A percentile compares a stretch with the other conserved stretches of the same genome.
These are phyloP conservation scores for Atalantia buxifolia DNA, from an alignment of 345 rosid genomes.

Conservation along the genomic window DNA sequence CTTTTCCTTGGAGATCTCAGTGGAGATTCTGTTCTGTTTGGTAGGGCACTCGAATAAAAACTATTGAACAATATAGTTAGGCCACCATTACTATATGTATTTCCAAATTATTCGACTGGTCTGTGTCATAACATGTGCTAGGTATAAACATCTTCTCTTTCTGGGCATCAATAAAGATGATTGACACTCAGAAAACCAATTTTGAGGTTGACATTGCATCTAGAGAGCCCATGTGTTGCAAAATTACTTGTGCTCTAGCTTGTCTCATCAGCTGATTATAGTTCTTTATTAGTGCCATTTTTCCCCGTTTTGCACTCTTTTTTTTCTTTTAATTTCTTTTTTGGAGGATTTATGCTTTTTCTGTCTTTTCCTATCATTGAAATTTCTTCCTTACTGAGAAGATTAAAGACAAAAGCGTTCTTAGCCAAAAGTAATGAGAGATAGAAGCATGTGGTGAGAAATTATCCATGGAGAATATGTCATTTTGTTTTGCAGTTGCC, in stretches of 20 bases:
- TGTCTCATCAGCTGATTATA: not conserved
- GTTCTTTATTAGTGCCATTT: too few species aligned
- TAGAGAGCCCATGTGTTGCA: not conserved
- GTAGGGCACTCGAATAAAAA: not conserved
- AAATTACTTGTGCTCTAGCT: not conserved
- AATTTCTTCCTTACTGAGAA: not conserved
- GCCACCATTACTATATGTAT: not conserved
- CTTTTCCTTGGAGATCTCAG: not conserved
- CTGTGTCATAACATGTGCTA: not conserved
- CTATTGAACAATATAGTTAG: not conserved
- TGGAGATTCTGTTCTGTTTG: not conserved
- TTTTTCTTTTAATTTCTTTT: not conserved
- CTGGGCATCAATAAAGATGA: not conserved
- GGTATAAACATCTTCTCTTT: not conserved
- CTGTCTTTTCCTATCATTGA: not conserved
- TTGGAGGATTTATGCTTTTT: too few species aligned
- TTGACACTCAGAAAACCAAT: not conserved
- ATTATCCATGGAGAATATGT: slow-evolving; percentile 20
- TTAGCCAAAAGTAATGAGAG: not conserved
- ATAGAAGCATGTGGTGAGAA: slow-evolving; percentile 16
- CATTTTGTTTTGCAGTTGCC: not conserved
- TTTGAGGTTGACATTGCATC: not conserved
- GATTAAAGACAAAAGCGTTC: not conserved
- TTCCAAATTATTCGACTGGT: not conserved
- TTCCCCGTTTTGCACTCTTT: too few species aligned